Evolutionary conservation across 192 early-diverging fungal genomes (phyloP).

Genomic region (Kickxella alabastrina): DNA sequence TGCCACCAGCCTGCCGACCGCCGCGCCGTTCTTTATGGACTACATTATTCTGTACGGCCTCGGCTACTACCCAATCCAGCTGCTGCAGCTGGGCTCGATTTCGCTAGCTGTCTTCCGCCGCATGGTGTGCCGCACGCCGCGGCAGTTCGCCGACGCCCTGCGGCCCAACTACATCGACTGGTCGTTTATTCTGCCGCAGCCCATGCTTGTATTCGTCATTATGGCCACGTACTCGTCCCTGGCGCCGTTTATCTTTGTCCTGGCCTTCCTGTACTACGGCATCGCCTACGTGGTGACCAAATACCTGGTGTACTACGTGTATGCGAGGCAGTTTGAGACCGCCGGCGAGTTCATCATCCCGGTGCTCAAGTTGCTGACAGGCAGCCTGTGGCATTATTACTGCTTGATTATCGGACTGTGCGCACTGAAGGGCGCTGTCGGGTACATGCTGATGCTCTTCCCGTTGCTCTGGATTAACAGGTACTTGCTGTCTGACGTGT

Average conservation of each 20-base stretch:
- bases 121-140: constrained; percentile 68
- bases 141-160: constrained; percentile 69
- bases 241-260: constrained; percentile 63
- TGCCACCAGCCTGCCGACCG: constrained; percentile 63
- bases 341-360: constrained; percentile 55
- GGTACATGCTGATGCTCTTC: constrained; percentile 39
- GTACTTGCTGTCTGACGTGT: constrained; percentile 34
- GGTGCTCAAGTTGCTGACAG: constrained; percentile 38
- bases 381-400: constrained; percentile 50
- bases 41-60: constrained; percentile 71
- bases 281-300: constrained; percentile 65
- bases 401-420: constrained; percentile 48
- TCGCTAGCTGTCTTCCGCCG: constrained; percentile 52
- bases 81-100: constrained; percentile 66
- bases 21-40: constrained; percentile 78
- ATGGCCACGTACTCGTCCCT: constrained; percentile 72
- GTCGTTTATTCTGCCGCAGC: constrained; percentile 62
- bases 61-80: constrained; percentile 60
- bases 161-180: constrained; percentile 64
- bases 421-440: constrained; percentile 36
- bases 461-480: constrained; percentile 44
- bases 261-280: constrained; percentile 65
- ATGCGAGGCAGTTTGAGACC: constrained; percentile 69
- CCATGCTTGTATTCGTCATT: constrained; percentile 71
- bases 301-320: constrained; percentile 74